Conservation (phyloP, 2,329 filamentous ascomycete species). For the Botrytis fragariae region DNA sequence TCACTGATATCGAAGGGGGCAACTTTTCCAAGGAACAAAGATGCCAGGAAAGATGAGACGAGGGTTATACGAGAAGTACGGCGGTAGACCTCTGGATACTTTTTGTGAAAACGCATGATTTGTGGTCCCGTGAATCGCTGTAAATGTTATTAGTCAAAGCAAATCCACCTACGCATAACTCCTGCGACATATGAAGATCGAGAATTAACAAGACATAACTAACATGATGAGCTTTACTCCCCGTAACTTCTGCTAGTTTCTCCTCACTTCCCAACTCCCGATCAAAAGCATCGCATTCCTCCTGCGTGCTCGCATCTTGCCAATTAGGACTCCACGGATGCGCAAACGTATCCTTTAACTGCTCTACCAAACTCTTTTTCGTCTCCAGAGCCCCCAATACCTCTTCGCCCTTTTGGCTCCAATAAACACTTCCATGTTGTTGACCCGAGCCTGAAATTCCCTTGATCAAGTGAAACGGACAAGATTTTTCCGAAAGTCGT, state of each 20-base stretch:
- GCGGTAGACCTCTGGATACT: constrained; percentile 77
- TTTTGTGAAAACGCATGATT: constrained; percentile 81
- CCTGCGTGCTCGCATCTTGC: constrained; percentile 95
- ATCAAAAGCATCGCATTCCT: constrained; percentile 88
- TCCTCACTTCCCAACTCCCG: constrained; percentile 62
- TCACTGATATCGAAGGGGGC: constrained; percentile 93
- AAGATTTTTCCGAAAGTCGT: constrained; percentile 65
- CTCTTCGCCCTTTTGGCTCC: constrained; percentile 67
- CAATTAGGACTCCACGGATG: constrained; percentile 91
- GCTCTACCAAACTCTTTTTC: constrained; percentile 63
- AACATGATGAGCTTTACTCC: constrained; percentile 93
- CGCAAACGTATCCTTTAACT: constrained; percentile 68
- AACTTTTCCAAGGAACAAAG: constrained; percentile 78
- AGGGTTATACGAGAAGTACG: constrained; percentile 83
- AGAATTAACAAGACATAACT: constrained; percentile 37
- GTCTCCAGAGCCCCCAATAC: constrained; percentile 61
- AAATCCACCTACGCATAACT: not conserved
- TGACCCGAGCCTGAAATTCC: constrained; percentile 91
- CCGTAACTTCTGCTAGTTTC: constrained; percentile 74
- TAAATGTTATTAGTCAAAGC: constrained; percentile 21
- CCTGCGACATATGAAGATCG: not conserved
- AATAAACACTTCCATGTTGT: constrained; percentile 97
- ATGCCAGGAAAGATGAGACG: constrained; percentile 93
- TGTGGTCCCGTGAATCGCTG: constrained; percentile 96
- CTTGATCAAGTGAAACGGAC: constrained; percentile 71